A percentile compares a stretch with the other conserved stretches of the same genome.
phyloP scores from a whole-genome alignment of 2,329 filamentous ascomycete species.

The Magnaporthales sp. region DNA sequence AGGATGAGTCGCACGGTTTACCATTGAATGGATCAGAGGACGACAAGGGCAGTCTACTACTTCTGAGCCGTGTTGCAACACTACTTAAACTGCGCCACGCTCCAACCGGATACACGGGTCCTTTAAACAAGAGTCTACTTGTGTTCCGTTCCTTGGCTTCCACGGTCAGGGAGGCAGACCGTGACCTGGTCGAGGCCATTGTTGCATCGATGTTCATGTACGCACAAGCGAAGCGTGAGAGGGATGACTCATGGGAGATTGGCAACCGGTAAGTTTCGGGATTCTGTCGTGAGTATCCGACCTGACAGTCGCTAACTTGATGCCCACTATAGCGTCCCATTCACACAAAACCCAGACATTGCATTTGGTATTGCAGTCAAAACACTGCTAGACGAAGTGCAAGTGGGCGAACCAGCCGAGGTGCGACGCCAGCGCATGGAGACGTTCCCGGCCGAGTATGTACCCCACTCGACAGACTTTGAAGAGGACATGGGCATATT shows the following conservation, averaged over 20 bases:
- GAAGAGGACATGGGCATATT: conserved; percentile 50
- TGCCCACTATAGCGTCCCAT: conserved; percentile 12
- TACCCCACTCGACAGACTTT: conserved; percentile 51
- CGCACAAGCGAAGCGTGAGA: conserved; percentile 65
- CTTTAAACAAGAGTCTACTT: conserved; percentile 81
- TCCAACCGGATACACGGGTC: conserved; percentile 85
- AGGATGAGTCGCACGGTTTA: conserved; percentile 44
- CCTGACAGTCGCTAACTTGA: neutral
- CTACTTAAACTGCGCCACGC: conserved; percentile 76
- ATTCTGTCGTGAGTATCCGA: neutral
- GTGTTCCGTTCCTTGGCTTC: conserved; percentile 78
- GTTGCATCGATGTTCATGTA: conserved; percentile 73
- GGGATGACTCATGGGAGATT: conserved; percentile 36
- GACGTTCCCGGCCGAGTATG: conserved; percentile 42
- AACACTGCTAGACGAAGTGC: conserved; percentile 54
- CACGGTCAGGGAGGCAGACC: conserved; percentile 67
- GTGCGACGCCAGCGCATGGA: conserved; percentile 29
- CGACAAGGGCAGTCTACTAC: conserved; percentile 68
- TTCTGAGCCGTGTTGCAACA: conserved; percentile 81
- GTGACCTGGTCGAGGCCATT: conserved; percentile 78
- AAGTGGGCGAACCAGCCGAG: conserved; percentile 47
- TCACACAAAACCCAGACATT: conserved; percentile 52
- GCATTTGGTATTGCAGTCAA: conserved; percentile 72
- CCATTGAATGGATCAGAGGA: conserved; percentile 53
- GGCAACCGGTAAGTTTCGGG: conserved; percentile 7